These are phyloP conservation scores for Gaeumannomyces tritici DNA, from an alignment of 2,329 filamentous ascomycete genomes.

Conservation along the genomic window DNA sequence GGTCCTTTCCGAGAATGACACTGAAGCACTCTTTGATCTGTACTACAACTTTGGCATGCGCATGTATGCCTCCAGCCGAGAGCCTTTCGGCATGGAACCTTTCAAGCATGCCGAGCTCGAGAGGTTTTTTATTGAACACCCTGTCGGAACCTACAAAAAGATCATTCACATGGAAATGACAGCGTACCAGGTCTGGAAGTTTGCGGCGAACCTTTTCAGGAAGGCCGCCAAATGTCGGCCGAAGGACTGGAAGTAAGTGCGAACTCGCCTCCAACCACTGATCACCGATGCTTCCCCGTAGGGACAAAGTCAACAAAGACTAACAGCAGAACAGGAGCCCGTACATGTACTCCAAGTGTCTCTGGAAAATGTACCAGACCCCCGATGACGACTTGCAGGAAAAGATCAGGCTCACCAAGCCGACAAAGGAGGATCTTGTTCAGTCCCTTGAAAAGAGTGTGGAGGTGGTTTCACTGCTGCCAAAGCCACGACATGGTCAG, in stretches of 20 bases:
- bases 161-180: conserved; percentile 47
- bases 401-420: conserved; percentile 28
- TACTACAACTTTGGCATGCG: conserved; percentile 53
- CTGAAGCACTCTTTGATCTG: conserved; percentile 46
- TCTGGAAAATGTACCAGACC: conserved; percentile 55
- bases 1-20: conserved; percentile 29
- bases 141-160: conserved; percentile 38
- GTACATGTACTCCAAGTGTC: conserved; percentile 52
- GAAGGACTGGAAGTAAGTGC: conserved; percentile 45
- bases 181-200: conserved; percentile 53
- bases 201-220: conserved; percentile 44
- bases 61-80: conserved; percentile 51
- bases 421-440: conserved; percentile 32
- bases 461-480: conserved; percentile 37
- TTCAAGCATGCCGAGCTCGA: conserved; percentile 48
- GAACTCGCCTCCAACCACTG: background rate
- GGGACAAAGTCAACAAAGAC: background rate
- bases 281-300: background rate
- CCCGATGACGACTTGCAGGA: conserved; percentile 30
- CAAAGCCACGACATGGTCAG: conserved; percentile 45
- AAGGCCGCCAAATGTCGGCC: conserved; percentile 45
- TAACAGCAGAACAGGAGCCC: conserved; percentile 32
- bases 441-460: conserved; percentile 40
- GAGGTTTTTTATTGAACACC: conserved; percentile 38
- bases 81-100: conserved; percentile 54